phyloP scores from a whole-genome alignment of 768 basidiomycete species.

The Pseudohyphozyma bogoriensis region DNA sequence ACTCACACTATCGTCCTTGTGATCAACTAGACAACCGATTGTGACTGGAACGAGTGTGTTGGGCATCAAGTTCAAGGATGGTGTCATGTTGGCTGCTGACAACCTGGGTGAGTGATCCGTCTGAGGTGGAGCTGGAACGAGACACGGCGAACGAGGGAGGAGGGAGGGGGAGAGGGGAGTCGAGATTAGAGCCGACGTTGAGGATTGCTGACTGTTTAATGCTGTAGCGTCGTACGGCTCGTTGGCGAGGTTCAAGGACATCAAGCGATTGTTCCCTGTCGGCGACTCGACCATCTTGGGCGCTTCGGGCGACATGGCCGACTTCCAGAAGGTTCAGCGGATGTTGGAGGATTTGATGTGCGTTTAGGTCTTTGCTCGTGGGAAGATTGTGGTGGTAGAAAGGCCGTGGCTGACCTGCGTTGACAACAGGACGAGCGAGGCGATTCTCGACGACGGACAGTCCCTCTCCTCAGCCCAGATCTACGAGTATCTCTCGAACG shows the following conservation, averaged over 20 bases:
- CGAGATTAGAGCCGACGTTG: neutral
- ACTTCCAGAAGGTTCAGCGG: slow-evolving; percentile 85
- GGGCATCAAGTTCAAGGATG: slow-evolving; percentile 87
- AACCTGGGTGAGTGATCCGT: slow-evolving; percentile 60
- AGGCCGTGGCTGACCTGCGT: neutral
- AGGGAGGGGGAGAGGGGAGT: neutral
- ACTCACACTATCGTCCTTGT: neutral
- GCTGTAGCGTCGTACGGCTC: slow-evolving; percentile 83
- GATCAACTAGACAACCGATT: slow-evolving; percentile 55
- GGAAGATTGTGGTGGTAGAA: neutral
- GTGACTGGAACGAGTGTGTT: slow-evolving; percentile 96
- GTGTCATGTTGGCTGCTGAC: slow-evolving; percentile 97
- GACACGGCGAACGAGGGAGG: too few relatives aligned
- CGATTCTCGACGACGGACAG: slow-evolving; percentile 71
- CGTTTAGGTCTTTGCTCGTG: slow-evolving; percentile 12
- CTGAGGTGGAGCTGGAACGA: neutral
- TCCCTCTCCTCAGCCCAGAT: slow-evolving; percentile 75
- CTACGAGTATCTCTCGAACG: slow-evolving; percentile 78
- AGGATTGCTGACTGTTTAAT: neutral
- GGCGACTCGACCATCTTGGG: slow-evolving; percentile 78
- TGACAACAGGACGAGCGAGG: slow-evolving; percentile 49
- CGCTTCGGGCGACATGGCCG: slow-evolving; percentile 92
- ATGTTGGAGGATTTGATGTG: slow-evolving; percentile 63
- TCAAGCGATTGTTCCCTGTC: slow-evolving; percentile 75
- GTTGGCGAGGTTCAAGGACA: slow-evolving; percentile 88